phyloP scores from a whole-genome alignment of 2,329 filamentous ascomycete genomes.

The Lachnellula subtilissima region DNA sequence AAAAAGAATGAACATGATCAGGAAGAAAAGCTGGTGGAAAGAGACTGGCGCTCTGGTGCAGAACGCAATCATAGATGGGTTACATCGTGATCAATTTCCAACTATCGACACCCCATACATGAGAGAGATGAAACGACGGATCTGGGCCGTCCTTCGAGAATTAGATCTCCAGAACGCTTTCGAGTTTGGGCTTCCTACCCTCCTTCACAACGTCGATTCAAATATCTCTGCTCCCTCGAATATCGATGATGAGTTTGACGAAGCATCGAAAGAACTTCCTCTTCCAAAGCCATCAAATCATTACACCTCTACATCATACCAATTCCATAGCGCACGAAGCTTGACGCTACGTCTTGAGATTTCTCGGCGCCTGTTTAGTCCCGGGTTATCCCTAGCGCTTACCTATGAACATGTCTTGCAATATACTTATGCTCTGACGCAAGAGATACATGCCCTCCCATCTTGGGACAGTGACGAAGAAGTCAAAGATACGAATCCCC shows the following conservation, averaged over 20 bases:
- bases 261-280: constrained; percentile 42
- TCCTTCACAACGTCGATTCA: constrained; percentile 52
- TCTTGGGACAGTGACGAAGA: constrained; percentile 46
- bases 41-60: constrained; percentile 51
- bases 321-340: constrained; percentile 52
- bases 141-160: constrained; percentile 58
- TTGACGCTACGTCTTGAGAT: constrained; percentile 49
- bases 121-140: constrained; percentile 56
- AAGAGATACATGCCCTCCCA: constrained; percentile 55
- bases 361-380: constrained; percentile 22
- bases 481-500: constrained; percentile 40
- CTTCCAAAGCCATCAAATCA: constrained; percentile 46
- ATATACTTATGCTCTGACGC: constrained; percentile 56
- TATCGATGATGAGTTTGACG: constrained; percentile 54
- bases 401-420: constrained; percentile 59
- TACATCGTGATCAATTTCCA: constrained; percentile 55
- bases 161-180: constrained; percentile 59
- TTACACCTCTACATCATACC: constrained; percentile 56
- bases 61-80: constrained; percentile 53
- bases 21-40: constrained; percentile 62
- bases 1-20: constrained; percentile 57
- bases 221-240: constrained; percentile 53
- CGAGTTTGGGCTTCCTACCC: constrained; percentile 54
- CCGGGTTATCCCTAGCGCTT: constrained; percentile 49
- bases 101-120: constrained; percentile 50